phyloP scores from a whole-genome alignment of 495 filamentous ascomycete species.

The Penicillium goetzii region DNA sequence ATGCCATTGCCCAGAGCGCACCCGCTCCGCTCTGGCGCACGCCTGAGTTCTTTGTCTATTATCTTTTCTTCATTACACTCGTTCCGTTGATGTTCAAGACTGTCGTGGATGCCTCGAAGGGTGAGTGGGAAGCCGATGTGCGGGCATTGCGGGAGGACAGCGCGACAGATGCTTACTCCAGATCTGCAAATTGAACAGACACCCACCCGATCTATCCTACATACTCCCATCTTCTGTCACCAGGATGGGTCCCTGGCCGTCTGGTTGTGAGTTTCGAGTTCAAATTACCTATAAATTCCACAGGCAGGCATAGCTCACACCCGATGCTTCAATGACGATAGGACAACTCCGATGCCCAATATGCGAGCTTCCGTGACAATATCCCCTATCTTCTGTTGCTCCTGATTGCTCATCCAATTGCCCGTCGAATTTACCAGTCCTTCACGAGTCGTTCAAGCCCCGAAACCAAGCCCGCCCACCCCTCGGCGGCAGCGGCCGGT shows the following conservation, averaged over 20 bases:
- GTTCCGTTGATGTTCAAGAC: conserved; percentile 92
- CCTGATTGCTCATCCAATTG: conserved; percentile 73
- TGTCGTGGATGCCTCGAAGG: conserved; percentile 82
- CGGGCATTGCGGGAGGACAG: background rate
- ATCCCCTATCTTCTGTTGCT: conserved; percentile 76
- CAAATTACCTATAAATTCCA: background rate
- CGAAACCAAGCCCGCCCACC: conserved; percentile 19
- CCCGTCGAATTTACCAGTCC: conserved; percentile 70
- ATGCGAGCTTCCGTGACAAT: conserved; percentile 83
- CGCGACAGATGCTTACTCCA: conserved; percentile 21
- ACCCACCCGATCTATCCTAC: conserved; percentile 79
- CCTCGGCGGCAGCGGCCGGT: conserved; percentile 52
- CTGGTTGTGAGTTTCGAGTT: conserved; percentile 67
- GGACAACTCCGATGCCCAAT: conserved; percentile 92
- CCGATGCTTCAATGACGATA: conserved; percentile 32
- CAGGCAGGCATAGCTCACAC: conserved; percentile 14
- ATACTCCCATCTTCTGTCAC: conserved; percentile 69
- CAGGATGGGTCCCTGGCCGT: conserved; percentile 94
- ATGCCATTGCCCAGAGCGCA: conserved; percentile 47
- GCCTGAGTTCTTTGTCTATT: conserved; percentile 84
- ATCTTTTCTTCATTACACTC: conserved; percentile 64
- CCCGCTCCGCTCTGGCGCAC: conserved; percentile 78
- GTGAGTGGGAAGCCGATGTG: conserved; percentile 47
- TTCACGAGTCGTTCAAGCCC: conserved; percentile 26
- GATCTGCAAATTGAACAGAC: conserved; percentile 72